Conservation (phyloP, 2,329 filamentous ascomycete genomes). For the Cladosporium sphaerospermum region DNA sequence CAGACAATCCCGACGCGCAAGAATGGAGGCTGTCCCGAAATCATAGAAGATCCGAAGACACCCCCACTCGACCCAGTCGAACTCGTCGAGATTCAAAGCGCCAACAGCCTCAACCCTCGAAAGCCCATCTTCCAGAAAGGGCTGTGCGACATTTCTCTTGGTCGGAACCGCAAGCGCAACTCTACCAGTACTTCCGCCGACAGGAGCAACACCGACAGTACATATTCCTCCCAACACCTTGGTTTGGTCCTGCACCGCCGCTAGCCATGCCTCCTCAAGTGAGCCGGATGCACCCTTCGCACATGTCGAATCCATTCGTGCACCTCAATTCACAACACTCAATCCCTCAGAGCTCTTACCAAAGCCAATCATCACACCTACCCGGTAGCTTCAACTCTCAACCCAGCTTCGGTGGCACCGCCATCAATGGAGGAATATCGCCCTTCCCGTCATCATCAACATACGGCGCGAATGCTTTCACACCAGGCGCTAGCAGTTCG, state of each 20-base stretch:
- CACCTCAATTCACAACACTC: slow-evolving; percentile 46
- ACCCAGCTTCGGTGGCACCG: slow-evolving; percentile 25
- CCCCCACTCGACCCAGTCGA: no score
- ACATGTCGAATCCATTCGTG: slow-evolving; percentile 53
- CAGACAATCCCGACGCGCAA: no score
- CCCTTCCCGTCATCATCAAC: slow-evolving; percentile 28
- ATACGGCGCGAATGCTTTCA: slow-evolving; percentile 27
- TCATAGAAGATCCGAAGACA: no score
- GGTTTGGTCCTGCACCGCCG: not conserved
- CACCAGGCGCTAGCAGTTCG: slow-evolving; percentile 21
- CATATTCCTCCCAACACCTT: no score
- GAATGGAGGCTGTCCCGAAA: no score
- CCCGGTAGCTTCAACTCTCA: slow-evolving; percentile 38
- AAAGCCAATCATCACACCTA: slow-evolving; percentile 24
- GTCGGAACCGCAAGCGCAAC: no score
- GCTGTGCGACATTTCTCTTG: no score
- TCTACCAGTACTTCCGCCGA: no score
- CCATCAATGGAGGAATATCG: slow-evolving; percentile 37
- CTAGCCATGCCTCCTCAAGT: slow-evolving; percentile 53
- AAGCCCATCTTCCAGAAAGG: no score
- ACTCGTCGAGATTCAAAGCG: no score
- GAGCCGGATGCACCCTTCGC: slow-evolving; percentile 53
- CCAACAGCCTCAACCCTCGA: no score
- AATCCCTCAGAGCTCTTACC: slow-evolving; percentile 26
- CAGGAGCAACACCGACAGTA: no score